Conservation (phyloP, 2,329 filamentous ascomycete genomes). For the Alternaria angustiovoidea region DNA sequence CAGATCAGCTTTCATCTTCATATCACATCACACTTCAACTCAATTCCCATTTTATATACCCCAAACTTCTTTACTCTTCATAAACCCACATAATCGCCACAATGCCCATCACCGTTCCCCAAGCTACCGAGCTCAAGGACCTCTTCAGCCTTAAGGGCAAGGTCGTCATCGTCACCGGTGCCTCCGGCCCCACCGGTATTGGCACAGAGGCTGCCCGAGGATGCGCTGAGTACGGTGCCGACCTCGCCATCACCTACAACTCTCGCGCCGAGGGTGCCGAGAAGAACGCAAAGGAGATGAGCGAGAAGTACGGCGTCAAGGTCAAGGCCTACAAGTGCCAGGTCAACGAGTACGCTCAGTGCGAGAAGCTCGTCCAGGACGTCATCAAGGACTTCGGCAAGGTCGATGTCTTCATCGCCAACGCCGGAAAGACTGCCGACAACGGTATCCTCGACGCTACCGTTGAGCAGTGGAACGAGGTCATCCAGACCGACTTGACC, state of each 20-base stretch:
- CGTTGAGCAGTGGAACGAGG: conserved; percentile 75
- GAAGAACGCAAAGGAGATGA: conserved; percentile 70
- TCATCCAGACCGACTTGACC: conserved; percentile 87
- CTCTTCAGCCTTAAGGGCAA: conserved; percentile 63
- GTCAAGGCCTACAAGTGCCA: conserved; percentile 73
- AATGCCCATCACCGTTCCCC: conserved; percentile 57
- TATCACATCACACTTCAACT: conserved; percentile 21
- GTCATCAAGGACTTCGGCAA: conserved; percentile 75
- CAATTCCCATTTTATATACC: conserved; percentile 2
- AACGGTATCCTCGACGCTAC: conserved; percentile 73
- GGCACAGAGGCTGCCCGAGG: conserved; percentile 72
- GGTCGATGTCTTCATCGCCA: conserved; percentile 73
- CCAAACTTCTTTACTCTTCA: neutral
- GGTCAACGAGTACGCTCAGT: conserved; percentile 65
- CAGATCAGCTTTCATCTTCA: conserved; percentile 15
- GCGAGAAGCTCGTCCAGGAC: conserved; percentile 64
- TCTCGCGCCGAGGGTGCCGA: conserved; percentile 68
- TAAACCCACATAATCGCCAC: conserved; percentile 51
- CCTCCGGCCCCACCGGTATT: conserved; percentile 71
- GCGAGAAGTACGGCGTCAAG: conserved; percentile 69
- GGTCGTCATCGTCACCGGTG: conserved; percentile 61
- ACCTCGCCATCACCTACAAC: conserved; percentile 72
- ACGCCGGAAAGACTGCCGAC: conserved; percentile 75
- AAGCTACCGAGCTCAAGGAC: conserved; percentile 66
- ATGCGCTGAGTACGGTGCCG: conserved; percentile 70